phyloP scores from a whole-genome alignment of 192 early-diverging fungal genomes.

The Gryganskiella cystojenkinii region DNA sequence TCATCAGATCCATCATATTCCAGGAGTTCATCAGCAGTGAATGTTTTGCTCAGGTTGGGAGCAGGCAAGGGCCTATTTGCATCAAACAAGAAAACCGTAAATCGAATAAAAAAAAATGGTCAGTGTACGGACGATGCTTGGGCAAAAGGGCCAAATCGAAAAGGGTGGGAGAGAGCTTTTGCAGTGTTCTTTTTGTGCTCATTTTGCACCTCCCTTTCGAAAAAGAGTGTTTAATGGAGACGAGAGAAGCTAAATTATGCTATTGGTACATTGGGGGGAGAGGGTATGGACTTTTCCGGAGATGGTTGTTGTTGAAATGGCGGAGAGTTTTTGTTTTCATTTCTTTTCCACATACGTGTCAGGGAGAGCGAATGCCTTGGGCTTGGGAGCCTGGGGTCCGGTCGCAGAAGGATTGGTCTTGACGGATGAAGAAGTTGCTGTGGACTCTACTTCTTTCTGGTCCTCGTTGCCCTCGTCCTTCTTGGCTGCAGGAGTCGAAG shows the following conservation, averaged over 20 bases:
- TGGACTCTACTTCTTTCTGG: no score
- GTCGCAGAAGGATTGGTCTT: no score
- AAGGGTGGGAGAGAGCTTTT: background rate
- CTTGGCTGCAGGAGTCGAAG: background rate
- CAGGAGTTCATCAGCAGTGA: slow-evolving; percentile 23
- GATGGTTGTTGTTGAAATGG: no score
- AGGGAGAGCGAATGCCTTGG: slow-evolving; percentile 49
- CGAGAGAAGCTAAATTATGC: no score
- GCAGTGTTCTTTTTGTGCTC: background rate
- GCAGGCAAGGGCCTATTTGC: slow-evolving; percentile 40
- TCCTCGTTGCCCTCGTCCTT: background rate
- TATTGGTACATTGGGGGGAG: no score
- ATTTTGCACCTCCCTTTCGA: background rate
- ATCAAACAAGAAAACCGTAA: background rate
- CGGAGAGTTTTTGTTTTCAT: background rate
- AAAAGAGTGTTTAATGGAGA: no score
- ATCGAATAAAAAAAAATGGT: background rate
- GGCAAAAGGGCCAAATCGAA: background rate
- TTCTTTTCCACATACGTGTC: slow-evolving; percentile 24
- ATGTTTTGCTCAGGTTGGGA: slow-evolving; percentile 25
- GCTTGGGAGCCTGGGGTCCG: slow-evolving; percentile 22
- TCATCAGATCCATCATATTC: slow-evolving; percentile 70
- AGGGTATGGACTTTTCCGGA: no score
- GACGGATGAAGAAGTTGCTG: no score
- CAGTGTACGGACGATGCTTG: background rate